phyloP scores from a whole-genome alignment of 257 asterid genomes.

The Solanum gracilifrons region DNA sequence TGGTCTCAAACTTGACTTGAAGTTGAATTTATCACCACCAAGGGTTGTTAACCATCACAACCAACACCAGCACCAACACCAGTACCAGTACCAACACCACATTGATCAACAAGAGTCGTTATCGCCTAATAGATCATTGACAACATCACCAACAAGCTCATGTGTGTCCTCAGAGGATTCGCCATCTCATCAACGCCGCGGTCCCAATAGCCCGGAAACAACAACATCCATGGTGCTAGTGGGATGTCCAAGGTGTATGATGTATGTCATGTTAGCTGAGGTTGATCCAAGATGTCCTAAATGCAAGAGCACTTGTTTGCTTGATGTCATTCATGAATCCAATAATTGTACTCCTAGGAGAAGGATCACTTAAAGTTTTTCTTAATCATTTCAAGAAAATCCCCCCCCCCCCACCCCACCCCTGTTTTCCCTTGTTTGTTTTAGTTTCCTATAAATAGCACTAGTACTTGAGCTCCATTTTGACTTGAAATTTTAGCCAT shows the following conservation, averaged over 20 bases:
- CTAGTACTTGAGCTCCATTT: constrained; percentile 52
- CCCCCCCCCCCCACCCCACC: too few species aligned
- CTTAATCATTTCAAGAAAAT: not conserved
- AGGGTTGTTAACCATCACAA: constrained; percentile 1
- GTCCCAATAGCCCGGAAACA: constrained; percentile 27
- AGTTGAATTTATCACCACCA: constrained; percentile 40
- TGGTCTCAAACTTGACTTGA: constrained; percentile 28
- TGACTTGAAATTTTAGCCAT: not conserved
- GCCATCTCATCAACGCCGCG: constrained; percentile 29
- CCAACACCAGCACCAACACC: not conserved
- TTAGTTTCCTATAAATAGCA: constrained; percentile 18
- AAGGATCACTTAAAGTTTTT: not conserved
- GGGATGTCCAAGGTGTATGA: constrained; percentile 83
- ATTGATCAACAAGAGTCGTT: not conserved
- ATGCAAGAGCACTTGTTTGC: constrained; percentile 79
- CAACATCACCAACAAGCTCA: constrained; percentile 34
- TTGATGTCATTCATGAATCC: constrained; percentile 35
- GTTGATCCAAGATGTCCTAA: constrained; percentile 80
- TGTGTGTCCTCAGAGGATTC: constrained; percentile 63
- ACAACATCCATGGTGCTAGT: constrained; percentile 28
- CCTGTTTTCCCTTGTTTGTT: not conserved
- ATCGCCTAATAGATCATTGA: constrained; percentile 22
- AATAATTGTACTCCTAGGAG: not conserved
- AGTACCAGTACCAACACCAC: not conserved
- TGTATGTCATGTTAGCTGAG: constrained; percentile 86